Evolutionary conservation across 495 filamentous ascomycete species (phyloP).

Genomic region (Immersiella caudata): DNA sequence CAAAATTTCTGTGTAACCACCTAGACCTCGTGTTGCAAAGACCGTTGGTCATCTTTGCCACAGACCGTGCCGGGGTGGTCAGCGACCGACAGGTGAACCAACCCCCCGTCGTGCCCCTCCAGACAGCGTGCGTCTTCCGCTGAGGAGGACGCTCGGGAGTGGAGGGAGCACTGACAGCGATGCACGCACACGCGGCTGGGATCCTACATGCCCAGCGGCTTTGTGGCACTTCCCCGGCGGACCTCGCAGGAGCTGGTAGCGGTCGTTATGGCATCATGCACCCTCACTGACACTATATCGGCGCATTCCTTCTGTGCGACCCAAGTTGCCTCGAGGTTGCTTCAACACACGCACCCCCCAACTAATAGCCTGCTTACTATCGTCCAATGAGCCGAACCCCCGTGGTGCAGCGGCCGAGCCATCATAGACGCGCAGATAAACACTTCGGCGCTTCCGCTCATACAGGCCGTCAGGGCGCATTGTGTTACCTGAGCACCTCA

Average conservation of each 20-base stretch:
- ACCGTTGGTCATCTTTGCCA: not conserved
- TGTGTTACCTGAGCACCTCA: constrained; percentile 18
- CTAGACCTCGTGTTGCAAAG: not conserved
- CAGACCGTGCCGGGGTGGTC: not conserved
- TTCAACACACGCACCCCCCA: constrained; percentile 32
- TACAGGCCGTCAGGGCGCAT: constrained; percentile 6
- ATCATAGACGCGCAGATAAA: constrained; percentile 29
- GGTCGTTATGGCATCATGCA: constrained; percentile 27
- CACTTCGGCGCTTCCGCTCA: constrained; percentile 10
- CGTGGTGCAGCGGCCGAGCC: constrained; percentile 6
- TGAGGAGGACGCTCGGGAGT: not conserved
- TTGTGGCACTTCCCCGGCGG: not conserved
- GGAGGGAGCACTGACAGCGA: not conserved
- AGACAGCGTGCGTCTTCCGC: not conserved
- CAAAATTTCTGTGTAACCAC: constrained; percentile 1
- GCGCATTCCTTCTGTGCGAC: constrained; percentile 34
- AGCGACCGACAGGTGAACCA: not conserved
- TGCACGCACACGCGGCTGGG: constrained; percentile 3
- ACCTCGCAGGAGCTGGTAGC: constrained; percentile 5
- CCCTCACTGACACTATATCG: constrained; percentile 28
- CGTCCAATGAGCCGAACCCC: constrained; percentile 27
- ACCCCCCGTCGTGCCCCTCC: not conserved
- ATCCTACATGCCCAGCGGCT: not conserved
- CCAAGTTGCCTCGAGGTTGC: constrained; percentile 17
- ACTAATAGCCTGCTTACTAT: constrained; percentile 30